Base-by-base conservation (phyloP, 805 yeast genomes). In the Cyberlindnera amylophila region DNA sequence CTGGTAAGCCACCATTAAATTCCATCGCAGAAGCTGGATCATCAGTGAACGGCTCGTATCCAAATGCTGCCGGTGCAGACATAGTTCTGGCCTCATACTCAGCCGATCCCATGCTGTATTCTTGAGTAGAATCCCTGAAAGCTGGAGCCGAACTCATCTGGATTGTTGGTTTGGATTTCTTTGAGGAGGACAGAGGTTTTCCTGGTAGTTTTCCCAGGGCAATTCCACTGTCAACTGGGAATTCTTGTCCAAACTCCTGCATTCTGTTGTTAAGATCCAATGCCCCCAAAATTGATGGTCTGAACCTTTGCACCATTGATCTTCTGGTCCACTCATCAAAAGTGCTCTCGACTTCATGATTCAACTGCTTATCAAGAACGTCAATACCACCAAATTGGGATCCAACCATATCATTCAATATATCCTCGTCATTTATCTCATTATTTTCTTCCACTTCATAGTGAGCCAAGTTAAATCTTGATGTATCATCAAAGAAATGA, bases 201-300 rank as follows among this genome's bases (percentile, higher is more conserved):
- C 16, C 17, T 18, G 41, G 32, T 10, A 51, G 16, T 11, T 53
- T 49, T 15, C 45, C 40, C 13, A 50, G 38, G 0, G 56, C 45
- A 8, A 50, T 50, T 0, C 38, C 46, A 29, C 49, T 26, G 18
- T 15, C 30, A 33, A 16, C 34, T 3, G 14, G 34, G n/a, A 13
- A 11, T 3, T 16, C 17, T 1, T 44, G 45, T 9, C 38, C 21
- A 2, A 45, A 27, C 8, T 44, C 49, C 13, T 38, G 37, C 38
- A 51, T 34, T 36, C 51, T 49, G 31, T 36, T 40, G 33, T 49
- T 55, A 30, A 57, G 28, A 13, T 56, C 57, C 34, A 57, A 43
- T 2, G 60, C 62, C 23, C 49, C 36, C 29, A 57, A 43, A 4
- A 57, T 39, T 0, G 59, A 54, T 1, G 58, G 58, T 45, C 62